Evolutionary conservation across 1,284 basidiomycete species (phyloP), one percentile per base, ranked within the genome.

Genomic region (Fomes fomentarius): DNA sequence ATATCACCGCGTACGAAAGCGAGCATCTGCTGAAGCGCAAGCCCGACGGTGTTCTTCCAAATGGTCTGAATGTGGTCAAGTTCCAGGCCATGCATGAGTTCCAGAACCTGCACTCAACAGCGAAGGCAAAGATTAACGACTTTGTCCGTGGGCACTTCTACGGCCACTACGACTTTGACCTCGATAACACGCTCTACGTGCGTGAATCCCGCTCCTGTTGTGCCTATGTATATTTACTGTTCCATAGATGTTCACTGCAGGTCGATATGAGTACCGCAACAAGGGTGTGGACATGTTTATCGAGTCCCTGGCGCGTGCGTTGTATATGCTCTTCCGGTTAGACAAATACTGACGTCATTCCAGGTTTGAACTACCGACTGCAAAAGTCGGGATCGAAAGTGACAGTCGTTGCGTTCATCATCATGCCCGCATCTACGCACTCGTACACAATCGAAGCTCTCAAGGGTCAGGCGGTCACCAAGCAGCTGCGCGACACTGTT

Each of bases 241-340:
- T 39, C 3, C 61, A n/a, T n/a, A 84, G 87, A 87, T 98, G 83
- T 99, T 99, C 78, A 98, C 94, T 14, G 96, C 96, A n/a, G 96
- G 96, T 43, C 86, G 96, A 45, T 99, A 99, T 74, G 96, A 99
- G 74, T 98, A 97, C 74, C 84, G 96, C 42, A 99, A 99, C 81
- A 99, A 99, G 80, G 96, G 96, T 64, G 94, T 98, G 39, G 96
- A 99, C 73, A 97, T 99, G 95, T 99, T 98, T 72, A 96, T 99
- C 67, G 96, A 99, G 76, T 85, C 91, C 25, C 84, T 99, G 52
- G 96, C 96, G 26, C 91, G 94, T 84, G 63, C 46, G 82, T 22
- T 50, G 24, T 21, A 49, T 42, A 37, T 49, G 47, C 57, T 11
- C 14, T 9, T 44, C 48, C n/a, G 40, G 22, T 38, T 12, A 15